Conservation (phyloP, 495 filamentous ascomycete genomes). For the Podospora tetraspora region DNA sequence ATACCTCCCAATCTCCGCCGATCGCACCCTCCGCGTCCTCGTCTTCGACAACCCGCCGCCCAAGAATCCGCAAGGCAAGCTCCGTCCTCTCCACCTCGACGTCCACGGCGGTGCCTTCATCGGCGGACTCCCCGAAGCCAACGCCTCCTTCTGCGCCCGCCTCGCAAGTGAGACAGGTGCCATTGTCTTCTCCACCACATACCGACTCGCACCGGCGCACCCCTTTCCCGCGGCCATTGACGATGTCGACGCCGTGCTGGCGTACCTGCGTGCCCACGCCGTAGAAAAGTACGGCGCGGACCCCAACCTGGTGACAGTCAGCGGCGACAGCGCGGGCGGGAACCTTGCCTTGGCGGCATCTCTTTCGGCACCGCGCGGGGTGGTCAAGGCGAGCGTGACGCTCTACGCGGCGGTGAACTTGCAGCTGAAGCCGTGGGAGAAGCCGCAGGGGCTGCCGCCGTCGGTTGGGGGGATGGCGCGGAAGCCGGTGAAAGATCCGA, state of each 20-base stretch:
- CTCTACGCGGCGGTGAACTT: conserved; percentile 28
- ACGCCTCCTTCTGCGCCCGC: conserved; percentile 22
- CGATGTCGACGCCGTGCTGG: conserved; percentile 28
- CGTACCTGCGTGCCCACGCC: conserved; percentile 25
- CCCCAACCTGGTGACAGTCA: conserved; percentile 24
- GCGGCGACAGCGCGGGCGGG: conserved; percentile 29
- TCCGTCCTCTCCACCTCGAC: conserved; percentile 31
- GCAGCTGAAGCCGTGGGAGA: conserved; percentile 27
- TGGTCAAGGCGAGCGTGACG: conserved; percentile 8
- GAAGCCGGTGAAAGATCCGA: conserved; percentile 19
- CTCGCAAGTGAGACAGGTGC: conserved; percentile 28
- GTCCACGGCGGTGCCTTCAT: conserved; percentile 34
- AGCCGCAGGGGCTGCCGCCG: conserved; percentile 16
- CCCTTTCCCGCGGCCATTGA: conserved; percentile 19
- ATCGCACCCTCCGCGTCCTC: conserved; percentile 10
- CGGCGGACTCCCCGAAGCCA: conserved; percentile 29
- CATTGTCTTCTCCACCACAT: conserved; percentile 25
- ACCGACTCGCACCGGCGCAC: conserved; percentile 18
- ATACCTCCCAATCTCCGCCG: conserved; percentile 9
- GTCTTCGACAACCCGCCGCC: conserved; percentile 3
- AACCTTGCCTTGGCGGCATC: conserved; percentile 29
- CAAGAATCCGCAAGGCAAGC: background rate
- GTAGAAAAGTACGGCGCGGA: conserved; percentile 23
- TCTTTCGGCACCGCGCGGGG: conserved; percentile 1
- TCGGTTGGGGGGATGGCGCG: conserved; percentile 9